phyloP scores from a whole-genome alignment of 2,329 filamentous ascomycete genomes.

The Botrytis elliptica region DNA sequence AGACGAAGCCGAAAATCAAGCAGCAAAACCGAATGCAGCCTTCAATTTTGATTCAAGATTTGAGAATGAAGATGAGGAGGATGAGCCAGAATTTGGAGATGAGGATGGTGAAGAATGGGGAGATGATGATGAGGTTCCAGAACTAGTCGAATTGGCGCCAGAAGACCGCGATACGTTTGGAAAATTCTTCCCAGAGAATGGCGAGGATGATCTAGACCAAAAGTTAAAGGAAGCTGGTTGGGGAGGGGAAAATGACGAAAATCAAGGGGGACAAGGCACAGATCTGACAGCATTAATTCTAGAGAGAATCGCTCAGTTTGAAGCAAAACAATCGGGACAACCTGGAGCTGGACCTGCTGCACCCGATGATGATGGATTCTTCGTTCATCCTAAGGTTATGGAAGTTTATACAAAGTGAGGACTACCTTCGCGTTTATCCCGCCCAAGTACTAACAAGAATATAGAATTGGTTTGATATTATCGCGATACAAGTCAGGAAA shows the following conservation, averaged over 20 bases:
- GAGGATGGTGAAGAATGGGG: slow-evolving; percentile 68
- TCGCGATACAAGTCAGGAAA: slow-evolving; percentile 95
- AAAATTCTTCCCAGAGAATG: slow-evolving; percentile 76
- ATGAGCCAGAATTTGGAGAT: slow-evolving; percentile 48
- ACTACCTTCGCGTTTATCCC: neutral
- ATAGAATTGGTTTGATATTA: slow-evolving; percentile 78
- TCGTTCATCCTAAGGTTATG: slow-evolving; percentile 86
- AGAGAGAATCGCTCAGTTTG: slow-evolving; percentile 89
- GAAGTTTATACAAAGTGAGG: slow-evolving; percentile 86
- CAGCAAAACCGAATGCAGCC: slow-evolving; percentile 54
- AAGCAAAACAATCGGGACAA: slow-evolving; percentile 59
- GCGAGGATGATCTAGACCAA: slow-evolving; percentile 41
- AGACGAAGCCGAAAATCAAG: slow-evolving; percentile 55
- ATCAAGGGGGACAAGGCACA: slow-evolving; percentile 54
- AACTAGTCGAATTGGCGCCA: slow-evolving; percentile 80
- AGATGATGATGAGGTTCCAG: slow-evolving; percentile 70
- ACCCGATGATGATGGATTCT: slow-evolving; percentile 71
- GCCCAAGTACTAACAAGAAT: slow-evolving; percentile 21
- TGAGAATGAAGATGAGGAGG: slow-evolving; percentile 53
- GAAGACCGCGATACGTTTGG: slow-evolving; percentile 88
- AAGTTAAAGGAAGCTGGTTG: slow-evolving; percentile 34
- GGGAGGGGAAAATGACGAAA: slow-evolving; percentile 41
- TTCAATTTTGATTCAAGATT: slow-evolving; percentile 82
- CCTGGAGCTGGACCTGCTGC: slow-evolving; percentile 35
- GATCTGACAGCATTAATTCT: slow-evolving; percentile 93